Base-by-base conservation (phyloP, 1,284 basidiomycete genomes). In the Cystobasidium sp. region DNA sequence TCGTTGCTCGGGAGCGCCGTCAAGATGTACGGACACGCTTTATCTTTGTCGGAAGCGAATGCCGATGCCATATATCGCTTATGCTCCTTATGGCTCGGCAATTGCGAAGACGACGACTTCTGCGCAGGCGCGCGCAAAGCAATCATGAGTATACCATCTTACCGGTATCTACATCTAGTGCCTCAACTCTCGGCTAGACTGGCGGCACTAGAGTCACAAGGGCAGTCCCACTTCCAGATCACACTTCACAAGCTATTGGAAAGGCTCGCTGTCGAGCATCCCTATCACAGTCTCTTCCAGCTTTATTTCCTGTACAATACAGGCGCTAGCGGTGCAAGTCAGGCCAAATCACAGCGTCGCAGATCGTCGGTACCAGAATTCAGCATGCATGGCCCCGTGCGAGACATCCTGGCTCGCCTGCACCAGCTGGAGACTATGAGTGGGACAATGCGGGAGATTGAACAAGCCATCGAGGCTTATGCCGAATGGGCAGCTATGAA, bases 181-280 rank as follows among this genome's bases (percentile, higher is more conserved):
- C 93, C 95, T 81, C 96, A 99, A 83, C 87, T 99, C 7, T 90
- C 93, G 0, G 94, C 96, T 22, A 88, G 95, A 4, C 85, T 98
- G 22, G 88, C 88, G 43, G 77, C 77, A n/a, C 6, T 77, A 81
- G 3, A 39, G 18, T 43, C 43, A 82, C 8, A 80, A 84, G 0
- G 49, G 56, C 4, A 63, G 22, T 52, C 71, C 7, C 75, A 79
- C 5, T 89, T 89, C 77, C 92, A 94, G 79, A 47, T n/a, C 18
- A 52, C 24, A 7, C 24, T 66, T 3, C 31, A 24, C 79, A 83
- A 14, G 87, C 83, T 97, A 20, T 85, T 98, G 20, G 75, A 87
- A 1, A 87, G 91, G 10, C 91, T 99, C 86, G 91, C 91, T 78
- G 83, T 83, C 64, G 93, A 98, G 68, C 97, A 99, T 81, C 95